Evolutionary conservation across 106 monocot genomes (phyloP).

Genomic region (Chionographis japonica): DNA sequence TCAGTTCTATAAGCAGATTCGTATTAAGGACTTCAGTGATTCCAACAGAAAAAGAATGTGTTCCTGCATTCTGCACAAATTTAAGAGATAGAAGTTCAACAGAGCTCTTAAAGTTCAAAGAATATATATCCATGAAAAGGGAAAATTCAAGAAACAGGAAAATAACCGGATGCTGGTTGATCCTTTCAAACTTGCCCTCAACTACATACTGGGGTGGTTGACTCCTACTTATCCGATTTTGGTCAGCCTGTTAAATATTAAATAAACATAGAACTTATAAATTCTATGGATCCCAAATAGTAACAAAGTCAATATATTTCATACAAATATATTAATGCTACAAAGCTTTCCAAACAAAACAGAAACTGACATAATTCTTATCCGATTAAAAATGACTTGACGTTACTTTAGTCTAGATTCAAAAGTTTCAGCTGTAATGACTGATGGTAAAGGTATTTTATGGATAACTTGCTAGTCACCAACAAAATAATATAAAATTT

Average conservation of each 20-base stretch:
- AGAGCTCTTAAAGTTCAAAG: constrained; percentile 2
- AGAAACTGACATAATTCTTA: neutral
- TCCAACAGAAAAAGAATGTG: constrained; percentile 88
- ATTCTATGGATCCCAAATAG: neutral
- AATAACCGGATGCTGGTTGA: constrained; percentile 94
- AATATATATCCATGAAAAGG: neutral
- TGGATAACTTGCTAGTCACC: too few species aligned
- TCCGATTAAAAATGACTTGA: neutral
- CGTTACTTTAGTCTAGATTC: too few species aligned
- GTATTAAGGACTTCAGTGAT: constrained; percentile 87
- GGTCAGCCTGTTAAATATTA: constrained; percentile 55
- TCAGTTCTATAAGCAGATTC: constrained; percentile 76
- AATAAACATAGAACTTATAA: neutral
- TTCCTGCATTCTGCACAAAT: constrained; percentile 69
- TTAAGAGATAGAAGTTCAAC: constrained; percentile 1
- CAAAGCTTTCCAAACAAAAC: neutral
- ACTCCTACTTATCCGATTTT: constrained; percentile 60
- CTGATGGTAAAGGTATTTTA: too few species aligned
- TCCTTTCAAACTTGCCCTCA: constrained; percentile 80
- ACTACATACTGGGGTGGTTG: constrained; percentile 79
- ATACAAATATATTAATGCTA: neutral
- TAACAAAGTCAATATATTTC: neutral
- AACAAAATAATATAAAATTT: too few species aligned
- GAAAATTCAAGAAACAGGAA: constrained; percentile 7
- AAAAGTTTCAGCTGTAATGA: too few species aligned